Conservation (phyloP, 2,329 filamentous ascomycete species). For the Diaporthe sp. region DNA sequence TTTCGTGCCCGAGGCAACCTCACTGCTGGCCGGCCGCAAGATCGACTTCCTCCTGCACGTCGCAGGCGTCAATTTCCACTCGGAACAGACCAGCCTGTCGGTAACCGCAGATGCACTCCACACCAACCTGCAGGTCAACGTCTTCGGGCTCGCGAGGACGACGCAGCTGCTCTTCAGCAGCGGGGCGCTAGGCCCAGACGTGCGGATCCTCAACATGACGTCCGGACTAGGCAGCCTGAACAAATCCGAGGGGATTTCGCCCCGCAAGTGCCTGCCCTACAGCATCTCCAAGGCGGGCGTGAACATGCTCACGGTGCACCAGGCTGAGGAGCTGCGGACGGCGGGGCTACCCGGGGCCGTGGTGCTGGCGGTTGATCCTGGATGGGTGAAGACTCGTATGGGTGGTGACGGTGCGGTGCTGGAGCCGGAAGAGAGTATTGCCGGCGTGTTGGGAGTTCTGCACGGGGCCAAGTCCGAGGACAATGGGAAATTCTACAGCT, state of each 20-base stretch:
- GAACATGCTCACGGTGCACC: conserved; percentile 53
- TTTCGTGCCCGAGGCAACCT: conserved; percentile 43
- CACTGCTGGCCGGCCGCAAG: conserved; percentile 48
- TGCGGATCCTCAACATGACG: conserved; percentile 56
- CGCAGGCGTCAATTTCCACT: conserved; percentile 52
- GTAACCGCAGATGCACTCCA: conserved; percentile 52
- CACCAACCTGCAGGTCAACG: conserved; percentile 58
- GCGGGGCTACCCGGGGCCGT: conserved; percentile 21
- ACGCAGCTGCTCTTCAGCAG: conserved; percentile 52
- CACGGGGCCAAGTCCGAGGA: not conserved
- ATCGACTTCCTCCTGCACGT: conserved; percentile 51
- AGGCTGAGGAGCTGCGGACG: conserved; percentile 42
- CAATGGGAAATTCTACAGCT: conserved; percentile 29
- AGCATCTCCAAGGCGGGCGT: conserved; percentile 51
- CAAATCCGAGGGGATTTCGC: conserved; percentile 45
- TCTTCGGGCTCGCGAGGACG: conserved; percentile 60
- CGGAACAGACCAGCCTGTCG: conserved; percentile 52
- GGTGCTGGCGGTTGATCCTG: conserved; percentile 27
- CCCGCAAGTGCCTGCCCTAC: conserved; percentile 49
- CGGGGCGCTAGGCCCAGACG: conserved; percentile 43
- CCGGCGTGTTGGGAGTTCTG: conserved; percentile 3
- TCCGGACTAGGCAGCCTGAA: conserved; percentile 54
- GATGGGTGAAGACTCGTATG: conserved; percentile 33
- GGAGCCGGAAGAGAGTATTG: conserved; percentile 27
- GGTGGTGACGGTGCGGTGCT: conserved; percentile 29